Evolutionary conservation across 169 alveolate species (phyloP), one percentile per base, ranked within the genome.

Genomic region (Babesia microti): DNA sequence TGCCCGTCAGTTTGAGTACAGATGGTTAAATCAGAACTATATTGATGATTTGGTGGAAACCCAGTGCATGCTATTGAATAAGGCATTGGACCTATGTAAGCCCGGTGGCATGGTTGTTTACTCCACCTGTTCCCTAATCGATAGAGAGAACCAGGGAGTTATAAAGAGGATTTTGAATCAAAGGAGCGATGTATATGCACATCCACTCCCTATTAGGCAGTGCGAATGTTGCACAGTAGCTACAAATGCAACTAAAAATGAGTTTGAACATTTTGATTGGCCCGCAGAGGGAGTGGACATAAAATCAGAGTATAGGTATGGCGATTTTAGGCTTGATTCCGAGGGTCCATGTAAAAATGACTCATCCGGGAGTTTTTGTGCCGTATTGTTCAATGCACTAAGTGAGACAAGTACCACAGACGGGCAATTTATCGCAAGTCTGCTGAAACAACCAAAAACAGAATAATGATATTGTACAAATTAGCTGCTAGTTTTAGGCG

Each of bases 41-140:
- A 79, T 92, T 18, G 57, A 78, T 48, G 84, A 79, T 36, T 86
- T 91, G 29, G 75, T 96, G 36, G 85, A 85, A 46, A 80, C 91
- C 49, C 94, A 95, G 72, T 90, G 89, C 67, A 95, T 86, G 72
- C 79, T 95, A 12, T 82, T 95, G 9, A 69, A 81, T 33, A 85
- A 94, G 43, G 99, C 99, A 9, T 82, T 95, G 15, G 94, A 89
- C 72, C 65, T 81, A 32, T 80, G 88, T 5, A 88, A 83, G 45
- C 89, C 96, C 11, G 98, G 97, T 5, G 99, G 99, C 17, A 82
- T 80, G 48, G 72, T 95, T 26, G 97, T 95, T 6, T 95, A 95
- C 61, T 91, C 97, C 21, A 94, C 98, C 34, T 94, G 98, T 45
- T 83, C 97, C 9, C 83, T 95, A 28, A 71, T 95, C 15, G 94